Conservation (phyloP, 177 flowering plant species). For the Tripterygium wilfordii region DNA sequence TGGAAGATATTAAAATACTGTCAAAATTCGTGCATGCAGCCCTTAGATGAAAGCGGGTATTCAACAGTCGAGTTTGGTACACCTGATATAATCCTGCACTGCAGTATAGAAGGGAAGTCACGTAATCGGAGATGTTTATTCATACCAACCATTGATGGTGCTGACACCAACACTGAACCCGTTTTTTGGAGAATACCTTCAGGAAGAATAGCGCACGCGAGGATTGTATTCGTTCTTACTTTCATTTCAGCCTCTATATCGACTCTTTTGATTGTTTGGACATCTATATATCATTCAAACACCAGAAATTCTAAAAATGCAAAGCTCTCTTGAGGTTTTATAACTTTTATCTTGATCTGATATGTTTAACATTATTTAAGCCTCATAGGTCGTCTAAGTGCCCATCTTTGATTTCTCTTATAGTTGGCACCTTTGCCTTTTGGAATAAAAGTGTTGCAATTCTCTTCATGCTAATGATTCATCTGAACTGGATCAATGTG, state of each 20-base stretch:
- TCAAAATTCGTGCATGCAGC: slow-evolving; percentile 38
- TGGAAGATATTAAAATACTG: not conserved
- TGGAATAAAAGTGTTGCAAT: too few species aligned
- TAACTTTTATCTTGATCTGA: too few species aligned
- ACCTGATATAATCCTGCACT: slow-evolving; percentile 50
- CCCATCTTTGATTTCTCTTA: too few species aligned
- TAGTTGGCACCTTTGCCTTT: too few species aligned
- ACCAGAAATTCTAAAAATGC: not conserved
- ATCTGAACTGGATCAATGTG: too few species aligned
- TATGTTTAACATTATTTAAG: too few species aligned
- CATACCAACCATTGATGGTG: slow-evolving; percentile 5
- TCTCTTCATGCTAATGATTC: too few species aligned
- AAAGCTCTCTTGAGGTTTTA: too few species aligned
- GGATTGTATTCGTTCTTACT: slow-evolving; percentile 51
- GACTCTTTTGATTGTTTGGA: slow-evolving; percentile 34
- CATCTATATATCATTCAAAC: slow-evolving; percentile 19
- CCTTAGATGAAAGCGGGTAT: slow-evolving; percentile 58
- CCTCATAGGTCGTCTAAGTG: too few species aligned
- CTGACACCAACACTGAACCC: slow-evolving; percentile 1
- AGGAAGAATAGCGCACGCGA: slow-evolving; percentile 46
- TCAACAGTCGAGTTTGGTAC: slow-evolving; percentile 41
- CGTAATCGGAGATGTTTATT: slow-evolving; percentile 27
- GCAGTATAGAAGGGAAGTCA: slow-evolving; percentile 18
- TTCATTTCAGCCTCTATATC: slow-evolving; percentile 46
- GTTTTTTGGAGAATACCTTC: slow-evolving; percentile 58